Base-by-base conservation (phyloP, 192 early-diverging fungal genomes). In the Coemansia sp. region DNA sequence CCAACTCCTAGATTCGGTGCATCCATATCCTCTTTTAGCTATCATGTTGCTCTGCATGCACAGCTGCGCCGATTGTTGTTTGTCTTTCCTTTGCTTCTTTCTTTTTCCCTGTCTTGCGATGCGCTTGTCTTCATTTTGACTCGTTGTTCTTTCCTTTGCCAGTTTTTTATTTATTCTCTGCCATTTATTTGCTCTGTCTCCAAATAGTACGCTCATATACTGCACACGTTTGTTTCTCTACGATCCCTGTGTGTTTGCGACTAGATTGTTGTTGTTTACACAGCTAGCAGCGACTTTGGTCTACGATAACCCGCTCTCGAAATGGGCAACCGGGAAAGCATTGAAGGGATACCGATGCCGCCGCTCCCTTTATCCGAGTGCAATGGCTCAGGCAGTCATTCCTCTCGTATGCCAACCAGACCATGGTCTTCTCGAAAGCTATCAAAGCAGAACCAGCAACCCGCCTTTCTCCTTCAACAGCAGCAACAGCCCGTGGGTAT, bases 381-480 rank as follows among this genome's bases (percentile, higher is more conserved):
- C 22, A 40, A 55, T 33, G 37, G 48, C 50, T 22, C 40, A 15
- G 20, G 50, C 9, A 33, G 30, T 8, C 28, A 31, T 30, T 6
- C 52, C 4, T 17, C 52, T 31, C 28, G 52, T 15, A 29, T 25
- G 45, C 14, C 50, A 7, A 47, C 29, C 55, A 57, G 44, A 30
- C 15, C 54, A 22, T 31, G 27, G 27, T 22, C 44, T 27, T 40
- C 53, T 36, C 59, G 38, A 29, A 56, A 57, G 8, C 4, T 10
- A 34, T 48, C 55, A 7, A 55, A 66, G 50, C 64, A 67, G 19
- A 57, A 38, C 36, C 63, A 59, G 14, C 65, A 68, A 44, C 29
- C 50, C n/a, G 40, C 33, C 10, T 50, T 42, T 34, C 50, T n/a
- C 8, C 22, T 23, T 29, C 57, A 59, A 29, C 45, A 57, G 59